A percentile compares a stretch with the other conserved stretches of the same genome.
Conservation (phyloP, 441 rosid genomes). For the Geranium incanum region DNA sequence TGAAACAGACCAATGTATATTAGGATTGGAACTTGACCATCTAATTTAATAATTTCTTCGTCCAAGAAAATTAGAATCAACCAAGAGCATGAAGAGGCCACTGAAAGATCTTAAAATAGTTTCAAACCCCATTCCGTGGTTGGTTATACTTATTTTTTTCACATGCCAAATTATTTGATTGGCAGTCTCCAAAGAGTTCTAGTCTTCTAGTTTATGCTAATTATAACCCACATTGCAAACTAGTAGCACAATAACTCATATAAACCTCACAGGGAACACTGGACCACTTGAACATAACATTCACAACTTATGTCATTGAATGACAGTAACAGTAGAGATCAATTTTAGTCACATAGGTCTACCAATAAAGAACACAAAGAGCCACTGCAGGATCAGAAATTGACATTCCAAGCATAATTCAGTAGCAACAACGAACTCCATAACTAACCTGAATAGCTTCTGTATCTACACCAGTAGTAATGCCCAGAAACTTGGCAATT, state of each 20-base stretch:
- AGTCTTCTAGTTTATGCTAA: background rate
- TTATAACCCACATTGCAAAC: background rate
- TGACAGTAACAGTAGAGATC: background rate
- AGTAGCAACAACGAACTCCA: background rate
- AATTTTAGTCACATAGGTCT: background rate
- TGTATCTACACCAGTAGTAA: constrained; percentile 65
- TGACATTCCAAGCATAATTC: background rate
- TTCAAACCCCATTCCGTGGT: background rate
- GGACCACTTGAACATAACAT: background rate
- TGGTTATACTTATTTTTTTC: background rate
- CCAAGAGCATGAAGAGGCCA: background rate
- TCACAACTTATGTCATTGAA: background rate
- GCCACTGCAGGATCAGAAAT: background rate
- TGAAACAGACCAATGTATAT: background rate
- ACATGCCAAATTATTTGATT: background rate
- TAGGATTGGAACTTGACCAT: background rate
- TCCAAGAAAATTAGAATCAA: background rate
- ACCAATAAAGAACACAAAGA: background rate
- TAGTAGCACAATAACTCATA: background rate
- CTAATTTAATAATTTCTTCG: background rate
- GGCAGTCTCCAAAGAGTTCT: background rate
- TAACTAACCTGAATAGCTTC: constrained; percentile 76
- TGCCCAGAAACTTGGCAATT: constrained; percentile 88
- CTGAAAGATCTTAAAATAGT: background rate
- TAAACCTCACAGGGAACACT: background rate